Percentiles rank a stretch among this genome's conserved stretches.
Conservation (phyloP, 371 early-diverging fungal genomes). For the Rhizopus microsporus region DNA sequence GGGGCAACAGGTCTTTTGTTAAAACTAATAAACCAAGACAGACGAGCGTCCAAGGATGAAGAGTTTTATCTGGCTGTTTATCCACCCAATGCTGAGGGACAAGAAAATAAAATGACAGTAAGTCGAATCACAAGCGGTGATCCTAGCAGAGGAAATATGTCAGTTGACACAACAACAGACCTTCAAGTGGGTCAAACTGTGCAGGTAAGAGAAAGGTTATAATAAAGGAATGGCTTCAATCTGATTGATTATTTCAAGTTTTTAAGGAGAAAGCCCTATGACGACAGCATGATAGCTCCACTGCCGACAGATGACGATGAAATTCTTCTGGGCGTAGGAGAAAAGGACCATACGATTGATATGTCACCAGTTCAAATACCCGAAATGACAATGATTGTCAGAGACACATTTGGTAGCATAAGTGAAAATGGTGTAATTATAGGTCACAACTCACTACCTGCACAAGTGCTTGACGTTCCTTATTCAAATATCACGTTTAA, state of each 20-base stretch:
- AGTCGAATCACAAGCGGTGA: constrained; percentile 74
- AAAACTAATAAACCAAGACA: constrained; percentile 41
- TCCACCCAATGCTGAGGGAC: constrained; percentile 17
- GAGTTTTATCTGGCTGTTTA: constrained; percentile 58
- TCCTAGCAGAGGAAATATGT: constrained; percentile 74
- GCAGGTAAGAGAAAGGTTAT: constrained; percentile 39
- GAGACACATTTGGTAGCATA: constrained; percentile 51
- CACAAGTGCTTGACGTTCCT: constrained; percentile 45
- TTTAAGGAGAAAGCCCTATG: constrained; percentile 20
- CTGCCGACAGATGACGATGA: constrained; percentile 18
- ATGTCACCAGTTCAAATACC: constrained; percentile 26
- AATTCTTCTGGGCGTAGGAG: constrained; percentile 30
- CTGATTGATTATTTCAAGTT: constrained; percentile 18
- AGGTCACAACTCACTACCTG: constrained; percentile 37
- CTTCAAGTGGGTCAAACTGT: constrained; percentile 62
- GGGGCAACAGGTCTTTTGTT: constrained; percentile 68
- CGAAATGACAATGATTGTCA: constrained; percentile 6
- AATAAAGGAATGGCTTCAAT: not conserved
- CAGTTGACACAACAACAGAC: constrained; percentile 69
- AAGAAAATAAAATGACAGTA: constrained; percentile 42
- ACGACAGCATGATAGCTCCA: constrained; percentile 1
- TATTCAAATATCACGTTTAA: constrained; percentile 33
- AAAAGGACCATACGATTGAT: constrained; percentile 39
- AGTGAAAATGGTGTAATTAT: constrained; percentile 61
- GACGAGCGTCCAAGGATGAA: constrained; percentile 53